Evolutionary conservation across 2,329 filamentous ascomycete genomes (phyloP).

Genomic region (Botryosphaeria dothidea): DNA sequence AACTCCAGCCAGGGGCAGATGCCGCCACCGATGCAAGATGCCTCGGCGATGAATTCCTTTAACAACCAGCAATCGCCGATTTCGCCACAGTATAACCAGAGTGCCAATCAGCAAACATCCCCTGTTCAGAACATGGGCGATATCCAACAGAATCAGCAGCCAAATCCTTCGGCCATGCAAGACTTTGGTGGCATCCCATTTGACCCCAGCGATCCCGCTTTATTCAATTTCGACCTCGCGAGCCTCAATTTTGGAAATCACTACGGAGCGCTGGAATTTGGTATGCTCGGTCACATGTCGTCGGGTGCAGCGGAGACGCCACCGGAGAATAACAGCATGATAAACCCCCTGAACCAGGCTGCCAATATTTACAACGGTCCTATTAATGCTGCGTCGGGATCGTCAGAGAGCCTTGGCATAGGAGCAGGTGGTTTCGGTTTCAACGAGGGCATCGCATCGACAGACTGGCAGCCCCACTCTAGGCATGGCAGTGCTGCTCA

Average conservation of each 20-base stretch:
- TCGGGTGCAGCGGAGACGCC: constrained; percentile 82
- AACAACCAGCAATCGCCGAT: constrained; percentile 71
- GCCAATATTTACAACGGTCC: constrained; percentile 42
- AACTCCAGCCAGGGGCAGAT: constrained; percentile 41
- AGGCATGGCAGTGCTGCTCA: constrained; percentile 46
- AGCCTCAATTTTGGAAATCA: constrained; percentile 94
- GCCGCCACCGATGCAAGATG: constrained; percentile 45
- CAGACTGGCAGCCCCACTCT: constrained; percentile 41
- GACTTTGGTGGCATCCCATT: constrained; percentile 66
- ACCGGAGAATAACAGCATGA: constrained; percentile 58
- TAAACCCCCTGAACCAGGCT: constrained; percentile 35
- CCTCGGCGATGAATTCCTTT: constrained; percentile 52
- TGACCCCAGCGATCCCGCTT: constrained; percentile 84
- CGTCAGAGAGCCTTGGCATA: constrained; percentile 13
- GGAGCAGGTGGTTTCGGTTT: constrained; percentile 9
- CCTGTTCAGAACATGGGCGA: constrained; percentile 47
- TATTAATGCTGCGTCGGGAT: constrained; percentile 27
- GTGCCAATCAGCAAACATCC: constrained; percentile 51
- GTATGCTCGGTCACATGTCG: constrained; percentile 95
- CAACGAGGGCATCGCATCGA: constrained; percentile 24
- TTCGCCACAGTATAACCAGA: constrained; percentile 68
- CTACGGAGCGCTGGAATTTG: constrained; percentile 93
- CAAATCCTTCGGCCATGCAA: constrained; percentile 39
- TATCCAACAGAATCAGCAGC: constrained; percentile 48
- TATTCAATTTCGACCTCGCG: constrained; percentile 95